Conservation (phyloP, 2,329 filamentous ascomycete species). For the Trichoderma sp. region DNA sequence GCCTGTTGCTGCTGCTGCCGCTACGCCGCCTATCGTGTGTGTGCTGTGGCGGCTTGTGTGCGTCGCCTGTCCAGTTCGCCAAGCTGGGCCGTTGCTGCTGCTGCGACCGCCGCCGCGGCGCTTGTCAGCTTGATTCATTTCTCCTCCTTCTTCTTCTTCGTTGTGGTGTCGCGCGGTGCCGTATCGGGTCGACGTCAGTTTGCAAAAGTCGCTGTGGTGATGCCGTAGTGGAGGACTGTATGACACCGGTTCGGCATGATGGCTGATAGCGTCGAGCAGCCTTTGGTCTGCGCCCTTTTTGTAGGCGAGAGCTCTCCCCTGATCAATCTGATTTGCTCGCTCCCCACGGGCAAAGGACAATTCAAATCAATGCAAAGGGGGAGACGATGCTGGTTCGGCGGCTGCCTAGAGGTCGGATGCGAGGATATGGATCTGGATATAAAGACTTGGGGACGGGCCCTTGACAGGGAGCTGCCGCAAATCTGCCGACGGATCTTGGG, state of each 20-base stretch:
- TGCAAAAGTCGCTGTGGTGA: conserved; percentile 34
- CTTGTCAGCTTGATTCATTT: conserved; percentile 51
- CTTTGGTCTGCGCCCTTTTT: neutral
- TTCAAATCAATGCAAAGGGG: neutral
- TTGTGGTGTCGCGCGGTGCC: neutral
- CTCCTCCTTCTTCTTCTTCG: neutral
- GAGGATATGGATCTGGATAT: conserved; percentile 5
- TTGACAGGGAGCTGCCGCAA: conserved; percentile 12
- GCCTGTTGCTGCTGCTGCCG: neutral
- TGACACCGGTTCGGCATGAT: conserved; percentile 40
- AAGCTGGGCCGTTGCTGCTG: conserved; percentile 33
- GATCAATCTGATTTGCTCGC: neutral
- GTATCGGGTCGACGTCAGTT: neutral
- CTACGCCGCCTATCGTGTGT: conserved; percentile 15
- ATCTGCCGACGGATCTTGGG: conserved; percentile 11
- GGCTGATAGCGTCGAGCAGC: conserved; percentile 31
- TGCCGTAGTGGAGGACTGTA: conserved; percentile 36
- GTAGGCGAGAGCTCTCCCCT: conserved; percentile 1
- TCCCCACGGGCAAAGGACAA: neutral
- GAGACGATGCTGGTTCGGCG: neutral
- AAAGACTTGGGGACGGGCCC: neutral
- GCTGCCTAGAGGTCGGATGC: conserved; percentile 18
- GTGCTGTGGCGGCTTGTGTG: conserved; percentile 31
- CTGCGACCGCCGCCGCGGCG: conserved; percentile 44
- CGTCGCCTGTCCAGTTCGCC: conserved; percentile 31